Evolutionary conservation across 2,329 filamentous ascomycete species (phyloP).

Genomic region (Rhynchosporium graminicola): DNA sequence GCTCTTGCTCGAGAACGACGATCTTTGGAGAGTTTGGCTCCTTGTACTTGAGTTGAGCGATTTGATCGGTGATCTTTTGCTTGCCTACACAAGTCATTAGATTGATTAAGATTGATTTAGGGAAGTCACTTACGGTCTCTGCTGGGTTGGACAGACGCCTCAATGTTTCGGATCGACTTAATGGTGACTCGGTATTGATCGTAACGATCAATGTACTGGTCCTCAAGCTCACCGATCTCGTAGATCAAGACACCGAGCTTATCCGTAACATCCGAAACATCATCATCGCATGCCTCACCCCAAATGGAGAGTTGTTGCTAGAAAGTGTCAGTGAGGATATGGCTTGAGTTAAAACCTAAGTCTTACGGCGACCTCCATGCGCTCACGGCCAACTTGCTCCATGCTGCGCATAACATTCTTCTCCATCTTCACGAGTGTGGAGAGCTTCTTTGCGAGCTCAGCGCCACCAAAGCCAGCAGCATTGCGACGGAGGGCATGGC

Average conservation of each 20-base stretch:
- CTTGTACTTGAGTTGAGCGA: slow-evolving; percentile 99
- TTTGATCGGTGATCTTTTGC: slow-evolving; percentile 98
- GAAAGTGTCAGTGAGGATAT: slow-evolving; percentile 23
- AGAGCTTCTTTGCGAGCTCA: slow-evolving; percentile 95
- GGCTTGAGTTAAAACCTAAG: neutral
- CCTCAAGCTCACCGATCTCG: slow-evolving; percentile 86
- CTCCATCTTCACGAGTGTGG: slow-evolving; percentile 99
- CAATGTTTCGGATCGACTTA: slow-evolving; percentile 99
- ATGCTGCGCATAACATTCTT: slow-evolving; percentile 99
- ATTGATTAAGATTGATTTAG: neutral
- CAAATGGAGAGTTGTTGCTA: slow-evolving; percentile 99
- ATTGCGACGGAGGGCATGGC: slow-evolving; percentile 74
- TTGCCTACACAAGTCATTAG: slow-evolving; percentile 63
- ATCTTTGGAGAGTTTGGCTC: slow-evolving; percentile 98
- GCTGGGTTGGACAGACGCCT: slow-evolving; percentile 96
- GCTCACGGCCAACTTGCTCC: slow-evolving; percentile 90
- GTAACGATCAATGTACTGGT: slow-evolving; percentile 97
- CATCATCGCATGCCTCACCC: slow-evolving; percentile 94
- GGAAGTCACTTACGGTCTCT: slow-evolving; percentile 73
- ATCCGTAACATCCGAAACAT: slow-evolving; percentile 98
- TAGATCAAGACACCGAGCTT: slow-evolving; percentile 98
- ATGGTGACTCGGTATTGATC: slow-evolving; percentile 99
- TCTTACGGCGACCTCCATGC: slow-evolving; percentile 97
- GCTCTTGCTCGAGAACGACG: slow-evolving; percentile 95
- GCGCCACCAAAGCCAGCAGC: slow-evolving; percentile 73